Evolutionary conservation across 148 eudicot genomes (phyloP), one percentile per base, ranked within the genome.

Genomic region (Rhododendron williamsianum): DNA sequence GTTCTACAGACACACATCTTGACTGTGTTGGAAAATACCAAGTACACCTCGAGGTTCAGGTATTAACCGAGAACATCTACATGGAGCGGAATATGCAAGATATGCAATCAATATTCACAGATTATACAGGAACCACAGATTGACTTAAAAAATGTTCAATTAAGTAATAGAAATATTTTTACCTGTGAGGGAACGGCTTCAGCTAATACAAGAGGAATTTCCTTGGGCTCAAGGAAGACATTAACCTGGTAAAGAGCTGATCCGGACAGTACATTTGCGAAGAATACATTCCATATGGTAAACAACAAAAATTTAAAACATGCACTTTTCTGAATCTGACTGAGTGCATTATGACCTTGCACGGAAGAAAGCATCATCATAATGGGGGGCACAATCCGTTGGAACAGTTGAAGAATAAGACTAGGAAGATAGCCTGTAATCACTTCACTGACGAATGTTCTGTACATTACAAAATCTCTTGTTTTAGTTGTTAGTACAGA

Each of bases 351-450:
- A 78, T 87, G 81, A 27, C 98, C 98, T 92, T 95, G 92, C 80
- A 94, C 88, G 23, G 94, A 90, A 82, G 98, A 92, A 49, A 95
- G 88, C 85, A 92, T 86, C 89, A 74, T 78, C 98, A 95, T 94
- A 69, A 93, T 80, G 82, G 95, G 97, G 86, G 98, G 97, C 85
- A 91, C 93, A 81, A 91, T 4, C 74, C 58, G 73, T 78, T 93
- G 81, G 88, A 90, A 95, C 82, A 90, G 6, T 77, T 78, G 90
- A 71, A 95, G 94, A 58, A 95, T 93, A 82, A 94, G 89, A 77
- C 91, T 95, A 69, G 98, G 98, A 85, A 95, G 95, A 84, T 94
- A 95, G 80, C 98, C 98, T n/a, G 97, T 95, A 41, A 95, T 82
- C 88, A 94, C 38, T 86, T 90, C 86, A 74, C 90, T 88, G 83